phyloP scores from a whole-genome alignment of 176 grass and related monocot species.

The Pontederia paniculata region DNA sequence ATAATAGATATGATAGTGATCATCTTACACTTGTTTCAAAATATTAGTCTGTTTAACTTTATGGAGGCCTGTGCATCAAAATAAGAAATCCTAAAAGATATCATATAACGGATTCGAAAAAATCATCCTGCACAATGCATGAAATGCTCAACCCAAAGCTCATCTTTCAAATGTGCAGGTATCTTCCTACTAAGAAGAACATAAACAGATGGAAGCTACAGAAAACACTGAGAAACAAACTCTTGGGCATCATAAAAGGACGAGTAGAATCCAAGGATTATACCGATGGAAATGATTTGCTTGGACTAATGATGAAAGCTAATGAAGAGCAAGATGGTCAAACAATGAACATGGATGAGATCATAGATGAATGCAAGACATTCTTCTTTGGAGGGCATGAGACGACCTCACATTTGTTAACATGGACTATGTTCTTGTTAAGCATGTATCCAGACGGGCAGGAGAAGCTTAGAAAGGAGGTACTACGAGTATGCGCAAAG shows the following conservation, averaged over 20 bases:
- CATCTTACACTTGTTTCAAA: too few relatives aligned
- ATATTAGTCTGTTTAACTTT: too few relatives aligned
- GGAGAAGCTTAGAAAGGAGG: slow-evolving; percentile 35
- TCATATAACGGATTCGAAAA: too few relatives aligned
- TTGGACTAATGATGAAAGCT: too few relatives aligned
- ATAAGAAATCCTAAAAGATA: not conserved
- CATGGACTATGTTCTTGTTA: slow-evolving; percentile 23
- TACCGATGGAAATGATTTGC: slow-evolving; percentile 2
- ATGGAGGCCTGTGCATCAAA: too few relatives aligned
- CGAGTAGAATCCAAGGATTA: not conserved
- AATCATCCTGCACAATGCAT: not conserved
- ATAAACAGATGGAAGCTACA: not conserved
- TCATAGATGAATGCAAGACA: slow-evolving; percentile 46
- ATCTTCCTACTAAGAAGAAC: not conserved
- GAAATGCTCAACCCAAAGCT: too few relatives aligned
- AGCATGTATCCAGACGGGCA: slow-evolving; percentile 34
- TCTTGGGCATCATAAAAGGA: not conserved
- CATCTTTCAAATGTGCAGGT: not conserved
- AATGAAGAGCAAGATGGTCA: too few relatives aligned
- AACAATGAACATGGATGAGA: slow-evolving; percentile 16
- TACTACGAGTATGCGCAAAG: slow-evolving; percentile 23
- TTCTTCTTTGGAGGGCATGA: slow-evolving; percentile 45
- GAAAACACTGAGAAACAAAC: not conserved
- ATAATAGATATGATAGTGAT: too few relatives aligned
- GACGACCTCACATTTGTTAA: slow-evolving; percentile 20